Evolutionary conservation across 2,329 filamentous ascomycete species (phyloP).

Genomic region (Sarocladium brachiariae): DNA sequence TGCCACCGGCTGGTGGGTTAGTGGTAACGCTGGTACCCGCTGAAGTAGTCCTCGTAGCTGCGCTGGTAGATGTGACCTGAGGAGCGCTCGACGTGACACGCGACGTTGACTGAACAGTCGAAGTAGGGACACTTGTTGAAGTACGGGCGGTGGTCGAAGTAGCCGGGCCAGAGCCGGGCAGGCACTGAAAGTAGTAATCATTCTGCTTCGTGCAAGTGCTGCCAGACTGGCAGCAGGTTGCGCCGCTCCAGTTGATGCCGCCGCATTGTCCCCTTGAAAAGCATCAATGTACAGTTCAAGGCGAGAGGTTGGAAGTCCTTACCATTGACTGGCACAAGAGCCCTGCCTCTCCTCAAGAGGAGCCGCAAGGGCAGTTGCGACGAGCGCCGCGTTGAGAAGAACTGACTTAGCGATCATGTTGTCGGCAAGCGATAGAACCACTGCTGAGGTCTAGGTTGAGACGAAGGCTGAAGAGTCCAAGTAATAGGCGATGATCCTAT

Average conservation of each 20-base stretch:
- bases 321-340: slow-evolving; percentile 4
- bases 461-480: neutral
- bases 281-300: neutral
- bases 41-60: slow-evolving; percentile 15
- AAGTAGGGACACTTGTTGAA: slow-evolving; percentile 61
- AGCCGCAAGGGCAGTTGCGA: neutral
- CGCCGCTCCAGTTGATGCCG: slow-evolving; percentile 15
- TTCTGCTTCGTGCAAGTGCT: slow-evolving; percentile 13
- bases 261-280: slow-evolving; percentile 11
- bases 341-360: neutral
- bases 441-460: neutral
- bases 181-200: slow-evolving; percentile 17
- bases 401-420: slow-evolving; percentile 1
- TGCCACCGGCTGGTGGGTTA: slow-evolving; percentile 21
- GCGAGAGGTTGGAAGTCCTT: neutral
- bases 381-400: neutral
- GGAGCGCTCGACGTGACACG: neutral
- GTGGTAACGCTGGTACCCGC: slow-evolving; percentile 16
- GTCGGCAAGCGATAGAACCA: neutral
- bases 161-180: slow-evolving; percentile 3
- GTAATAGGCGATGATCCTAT: neutral
- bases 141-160: slow-evolving; percentile 77
- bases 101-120: slow-evolving; percentile 18
- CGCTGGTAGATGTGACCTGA: slow-evolving; percentile 40
- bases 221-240: slow-evolving; percentile 15